phyloP scores from a whole-genome alignment of 495 filamentous ascomycete species.

The Penicillium dipodomyicola region DNA sequence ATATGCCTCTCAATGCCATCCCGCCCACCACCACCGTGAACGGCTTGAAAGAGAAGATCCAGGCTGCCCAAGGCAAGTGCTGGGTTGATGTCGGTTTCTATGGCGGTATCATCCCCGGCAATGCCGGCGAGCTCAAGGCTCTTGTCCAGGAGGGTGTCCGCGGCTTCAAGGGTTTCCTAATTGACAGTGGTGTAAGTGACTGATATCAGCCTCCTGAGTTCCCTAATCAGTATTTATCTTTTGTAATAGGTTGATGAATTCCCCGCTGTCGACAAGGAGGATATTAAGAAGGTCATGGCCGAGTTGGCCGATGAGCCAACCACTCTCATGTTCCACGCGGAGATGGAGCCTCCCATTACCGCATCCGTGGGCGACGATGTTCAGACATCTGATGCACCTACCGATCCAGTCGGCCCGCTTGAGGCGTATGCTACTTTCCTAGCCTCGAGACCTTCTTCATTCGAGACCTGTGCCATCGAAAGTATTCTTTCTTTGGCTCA shows the following conservation, averaged over 20 bases:
- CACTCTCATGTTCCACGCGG: slow-evolving; percentile 96
- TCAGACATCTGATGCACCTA: slow-evolving; percentile 68
- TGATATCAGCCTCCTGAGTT: not conserved
- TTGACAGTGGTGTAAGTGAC: slow-evolving; percentile 84
- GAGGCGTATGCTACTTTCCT: slow-evolving; percentile 88
- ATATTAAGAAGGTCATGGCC: slow-evolving; percentile 76
- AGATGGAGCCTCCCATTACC: slow-evolving; percentile 90
- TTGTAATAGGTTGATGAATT: slow-evolving; percentile 80
- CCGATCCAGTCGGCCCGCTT: slow-evolving; percentile 71
- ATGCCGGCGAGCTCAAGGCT: slow-evolving; percentile 72
- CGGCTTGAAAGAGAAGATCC: slow-evolving; percentile 78
- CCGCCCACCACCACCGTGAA: slow-evolving; percentile 90
- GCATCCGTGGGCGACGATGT: slow-evolving; percentile 78
- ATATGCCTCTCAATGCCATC: slow-evolving; percentile 98
- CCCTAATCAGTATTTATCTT: slow-evolving; percentile 17
- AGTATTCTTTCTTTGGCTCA: slow-evolving; percentile 79
- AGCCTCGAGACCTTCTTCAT: slow-evolving; percentile 81
- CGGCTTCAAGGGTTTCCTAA: slow-evolving; percentile 97
- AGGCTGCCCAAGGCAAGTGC: slow-evolving; percentile 83
- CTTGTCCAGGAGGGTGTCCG: slow-evolving; percentile 82
- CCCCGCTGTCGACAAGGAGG: slow-evolving; percentile 76
- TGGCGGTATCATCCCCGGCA: slow-evolving; percentile 91
- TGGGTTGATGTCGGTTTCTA: slow-evolving; percentile 99
- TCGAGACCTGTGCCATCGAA: slow-evolving; percentile 88
- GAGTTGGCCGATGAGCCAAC: slow-evolving; percentile 76